Conservation (phyloP, 1,139 yeast species). For the Meyerozyma carpophila region DNA sequence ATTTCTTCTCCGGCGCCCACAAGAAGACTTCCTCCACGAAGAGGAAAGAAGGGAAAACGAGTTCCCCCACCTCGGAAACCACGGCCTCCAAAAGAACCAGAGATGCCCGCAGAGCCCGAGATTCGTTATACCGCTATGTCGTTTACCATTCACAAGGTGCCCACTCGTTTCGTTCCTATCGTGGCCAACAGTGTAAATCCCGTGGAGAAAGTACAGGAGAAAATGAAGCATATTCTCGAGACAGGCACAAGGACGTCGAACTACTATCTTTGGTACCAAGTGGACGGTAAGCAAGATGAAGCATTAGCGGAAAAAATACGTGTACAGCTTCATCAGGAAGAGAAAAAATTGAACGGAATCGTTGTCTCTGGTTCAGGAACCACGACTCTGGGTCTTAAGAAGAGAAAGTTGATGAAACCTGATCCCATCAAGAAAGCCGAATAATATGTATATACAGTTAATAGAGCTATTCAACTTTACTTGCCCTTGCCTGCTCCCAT, state of each 20-base stretch:
- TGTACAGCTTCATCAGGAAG: slow-evolving; percentile 32
- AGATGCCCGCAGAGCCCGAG: slow-evolving; percentile 35
- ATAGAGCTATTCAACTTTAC: slow-evolving; percentile 3
- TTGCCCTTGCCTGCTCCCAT: slow-evolving; percentile 8
- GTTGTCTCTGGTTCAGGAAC: slow-evolving; percentile 12
- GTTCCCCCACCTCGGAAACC: slow-evolving; percentile 16
- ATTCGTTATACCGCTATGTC: slow-evolving; percentile 57
- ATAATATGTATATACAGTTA: slow-evolving; percentile 7
- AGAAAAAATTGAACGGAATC: slow-evolving; percentile 38
- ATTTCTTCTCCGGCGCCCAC: slow-evolving; percentile 7
- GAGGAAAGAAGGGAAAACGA: slow-evolving; percentile 16
- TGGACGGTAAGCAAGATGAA: slow-evolving; percentile 76
- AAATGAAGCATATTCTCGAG: slow-evolving; percentile 58
- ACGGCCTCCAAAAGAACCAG: slow-evolving; percentile 17
- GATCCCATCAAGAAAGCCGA: slow-evolving; percentile 7
- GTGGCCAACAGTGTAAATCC: slow-evolving; percentile 63
- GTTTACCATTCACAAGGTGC: slow-evolving; percentile 56
- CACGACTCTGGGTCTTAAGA: slow-evolving; percentile 15
- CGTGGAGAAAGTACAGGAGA: slow-evolving; percentile 46
- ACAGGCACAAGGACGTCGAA: slow-evolving; percentile 59
- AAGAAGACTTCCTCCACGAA: slow-evolving; percentile 18
- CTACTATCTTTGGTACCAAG: slow-evolving; percentile 75
- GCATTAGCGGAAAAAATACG: slow-evolving; percentile 45
- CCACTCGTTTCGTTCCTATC: slow-evolving; percentile 63
- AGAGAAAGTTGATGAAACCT: slow-evolving; percentile 24